A percentile compares a stretch with the other conserved stretches of the same genome.
phyloP scores from a whole-genome alignment of 208 protist genomes.

The Acanthamoeba divionensis region DNA sequence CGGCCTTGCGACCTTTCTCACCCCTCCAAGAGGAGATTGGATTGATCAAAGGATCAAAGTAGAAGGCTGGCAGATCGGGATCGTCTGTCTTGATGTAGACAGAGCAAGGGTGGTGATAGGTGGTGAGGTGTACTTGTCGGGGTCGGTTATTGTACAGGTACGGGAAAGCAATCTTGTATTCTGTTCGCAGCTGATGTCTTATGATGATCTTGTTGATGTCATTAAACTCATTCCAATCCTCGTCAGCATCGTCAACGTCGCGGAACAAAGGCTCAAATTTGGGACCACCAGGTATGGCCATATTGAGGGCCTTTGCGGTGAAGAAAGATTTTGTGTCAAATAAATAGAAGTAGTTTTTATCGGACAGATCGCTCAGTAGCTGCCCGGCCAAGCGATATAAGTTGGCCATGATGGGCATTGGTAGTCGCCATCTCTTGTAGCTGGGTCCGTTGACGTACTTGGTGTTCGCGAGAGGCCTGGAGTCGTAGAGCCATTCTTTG shows the following conservation, averaged over 20 bases:
- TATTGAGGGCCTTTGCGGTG: conserved; percentile 98
- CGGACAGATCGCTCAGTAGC: conserved; percentile 88
- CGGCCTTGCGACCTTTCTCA: not conserved
- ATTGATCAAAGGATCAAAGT: conserved; percentile 98
- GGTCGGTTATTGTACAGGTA: conserved; percentile 98
- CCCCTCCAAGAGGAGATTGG: conserved; percentile 87
- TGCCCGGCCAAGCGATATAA: conserved; percentile 91
- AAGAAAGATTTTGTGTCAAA: conserved; percentile 99
- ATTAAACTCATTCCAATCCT: conserved; percentile 99
- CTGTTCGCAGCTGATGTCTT: conserved; percentile 97
- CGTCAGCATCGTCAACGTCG: conserved; percentile 85
- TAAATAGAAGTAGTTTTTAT: conserved; percentile 99
- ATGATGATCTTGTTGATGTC: conserved; percentile 99
- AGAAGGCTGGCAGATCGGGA: conserved; percentile 97
- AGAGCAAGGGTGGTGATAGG: conserved; percentile 92
- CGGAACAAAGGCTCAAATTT: conserved; percentile 96
- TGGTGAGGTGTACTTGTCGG: conserved; percentile 85
- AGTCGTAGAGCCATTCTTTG: conserved; percentile 98
- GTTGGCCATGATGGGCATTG: conserved; percentile 93
- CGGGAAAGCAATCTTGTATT: conserved; percentile 99
- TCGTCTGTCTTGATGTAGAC: conserved; percentile 90
- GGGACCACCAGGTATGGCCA: conserved; percentile 98
- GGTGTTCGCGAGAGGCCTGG: conserved; percentile 86
- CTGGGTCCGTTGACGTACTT: conserved; percentile 90
- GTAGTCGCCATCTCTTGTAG: conserved; percentile 95